phyloP scores from a whole-genome alignment of 2,329 filamentous ascomycete genomes.

The Alternaria novae-zelandiae region DNA sequence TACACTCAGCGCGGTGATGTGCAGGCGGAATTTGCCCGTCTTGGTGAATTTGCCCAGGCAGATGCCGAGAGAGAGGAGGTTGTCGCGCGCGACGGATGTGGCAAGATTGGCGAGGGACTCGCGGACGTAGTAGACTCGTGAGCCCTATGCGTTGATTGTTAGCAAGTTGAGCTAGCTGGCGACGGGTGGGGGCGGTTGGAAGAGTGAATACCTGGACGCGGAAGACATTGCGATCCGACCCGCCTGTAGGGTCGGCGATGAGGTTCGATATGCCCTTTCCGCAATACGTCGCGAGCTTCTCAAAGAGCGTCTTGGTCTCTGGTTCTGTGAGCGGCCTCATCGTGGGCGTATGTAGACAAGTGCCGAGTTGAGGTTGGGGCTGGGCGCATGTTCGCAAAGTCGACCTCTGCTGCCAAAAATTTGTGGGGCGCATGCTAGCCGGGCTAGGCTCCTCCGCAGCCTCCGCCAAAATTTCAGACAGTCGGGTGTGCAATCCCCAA shows the following conservation, averaged over 20 bases:
- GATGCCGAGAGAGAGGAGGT: slow-evolving; percentile 84
- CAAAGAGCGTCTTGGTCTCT: slow-evolving; percentile 82
- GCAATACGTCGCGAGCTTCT: slow-evolving; percentile 93
- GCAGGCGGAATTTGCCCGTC: slow-evolving; percentile 91
- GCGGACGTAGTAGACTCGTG: slow-evolving; percentile 89
- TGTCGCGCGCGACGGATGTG: slow-evolving; percentile 80
- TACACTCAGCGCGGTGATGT: slow-evolving; percentile 89
- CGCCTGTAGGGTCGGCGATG: slow-evolving; percentile 45
- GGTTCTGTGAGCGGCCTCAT: slow-evolving; percentile 82
- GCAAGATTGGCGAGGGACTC: slow-evolving; percentile 90
- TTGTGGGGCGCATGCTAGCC: slow-evolving; percentile 15
- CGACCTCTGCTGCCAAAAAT: slow-evolving; percentile 16
- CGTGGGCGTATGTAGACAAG: slow-evolving; percentile 8
- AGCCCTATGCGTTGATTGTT: slow-evolving; percentile 62
- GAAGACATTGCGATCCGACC: slow-evolving; percentile 53
- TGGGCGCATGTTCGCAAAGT: slow-evolving; percentile 17
- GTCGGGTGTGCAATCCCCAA: slow-evolving; percentile 1
- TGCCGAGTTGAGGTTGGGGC: slow-evolving; percentile 17
- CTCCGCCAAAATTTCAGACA: slow-evolving; percentile 34
- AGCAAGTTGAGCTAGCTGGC: neutral
- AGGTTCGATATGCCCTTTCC: slow-evolving; percentile 85
- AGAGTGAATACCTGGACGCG: slow-evolving; percentile 53
- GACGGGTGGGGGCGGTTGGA: neutral
- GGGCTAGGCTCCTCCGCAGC: slow-evolving; percentile 21
- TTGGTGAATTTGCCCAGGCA: slow-evolving; percentile 97